phyloP scores from a whole-genome alignment of 495 filamentous ascomycete genomes.

The Lasiosphaeris hirsuta region DNA sequence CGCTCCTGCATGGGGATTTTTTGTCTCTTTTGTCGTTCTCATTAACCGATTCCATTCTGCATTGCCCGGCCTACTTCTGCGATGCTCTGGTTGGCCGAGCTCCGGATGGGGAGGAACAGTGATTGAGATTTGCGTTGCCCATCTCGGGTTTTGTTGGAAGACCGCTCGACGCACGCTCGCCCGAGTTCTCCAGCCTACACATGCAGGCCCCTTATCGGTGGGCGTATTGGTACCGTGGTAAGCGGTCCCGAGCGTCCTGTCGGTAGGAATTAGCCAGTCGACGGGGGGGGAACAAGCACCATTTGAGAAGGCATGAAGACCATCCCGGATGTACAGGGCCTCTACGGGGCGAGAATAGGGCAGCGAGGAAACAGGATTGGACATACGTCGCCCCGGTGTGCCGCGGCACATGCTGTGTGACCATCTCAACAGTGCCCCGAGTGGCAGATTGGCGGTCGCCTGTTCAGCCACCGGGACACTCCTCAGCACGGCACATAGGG shows the following conservation, averaged over 20 bases:
- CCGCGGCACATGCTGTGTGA: conserved; percentile 21
- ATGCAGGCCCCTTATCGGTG: conserved; percentile 7
- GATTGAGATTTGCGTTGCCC: not conserved
- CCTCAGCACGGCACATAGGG: conserved; percentile 14
- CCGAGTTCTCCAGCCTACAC: not conserved
- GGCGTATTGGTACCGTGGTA: conserved; percentile 9
- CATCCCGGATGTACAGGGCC: not conserved
- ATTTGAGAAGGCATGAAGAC: conserved; percentile 16
- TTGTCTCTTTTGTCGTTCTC: not conserved
- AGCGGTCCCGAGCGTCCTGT: not conserved
- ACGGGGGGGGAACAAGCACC: not conserved
- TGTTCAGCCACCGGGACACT: not conserved
- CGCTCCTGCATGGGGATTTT: conserved; percentile 20
- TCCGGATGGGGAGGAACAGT: conserved; percentile 1
- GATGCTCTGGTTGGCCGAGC: conserved; percentile 21
- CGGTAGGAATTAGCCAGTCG: conserved; percentile 1
- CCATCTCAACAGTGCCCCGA: conserved; percentile 11
- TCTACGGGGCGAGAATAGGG: not conserved
- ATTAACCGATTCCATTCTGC: conserved; percentile 22
- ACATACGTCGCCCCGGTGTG: conserved; percentile 12
- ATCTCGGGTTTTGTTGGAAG: not conserved
- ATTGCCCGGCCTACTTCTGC: conserved; percentile 25
- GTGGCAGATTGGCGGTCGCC: conserved; percentile 2
- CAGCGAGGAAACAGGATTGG: conserved; percentile 18
- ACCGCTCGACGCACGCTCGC: not conserved